Percentiles rank a stretch among this genome's conserved stretches.
phyloP scores from a whole-genome alignment of 2,329 filamentous ascomycete species.

The Colletotrichum phormii region DNA sequence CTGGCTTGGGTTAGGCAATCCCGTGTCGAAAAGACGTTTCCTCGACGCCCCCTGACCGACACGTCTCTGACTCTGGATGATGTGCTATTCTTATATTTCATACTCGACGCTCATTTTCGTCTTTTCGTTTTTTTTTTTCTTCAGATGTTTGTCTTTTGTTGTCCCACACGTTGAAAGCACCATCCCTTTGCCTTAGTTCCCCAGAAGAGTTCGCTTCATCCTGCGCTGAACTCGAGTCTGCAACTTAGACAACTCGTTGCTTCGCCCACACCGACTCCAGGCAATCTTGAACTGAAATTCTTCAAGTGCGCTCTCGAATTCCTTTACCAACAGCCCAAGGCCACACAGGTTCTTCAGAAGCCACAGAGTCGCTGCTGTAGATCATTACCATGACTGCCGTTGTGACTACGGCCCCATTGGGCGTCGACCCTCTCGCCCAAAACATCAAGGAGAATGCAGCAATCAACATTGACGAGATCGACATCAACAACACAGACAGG shows the following conservation, averaged over 20 bases:
- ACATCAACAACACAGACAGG: conserved; percentile 37
- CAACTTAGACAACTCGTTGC: neutral
- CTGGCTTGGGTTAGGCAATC: conserved; percentile 38
- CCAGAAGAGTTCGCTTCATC: neutral
- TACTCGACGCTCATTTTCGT: neutral
- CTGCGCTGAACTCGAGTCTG: neutral
- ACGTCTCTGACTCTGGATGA: conserved; percentile 17
- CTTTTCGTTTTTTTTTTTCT: neutral
- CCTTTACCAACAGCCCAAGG: neutral
- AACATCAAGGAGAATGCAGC: conserved; percentile 23
- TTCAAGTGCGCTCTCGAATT: neutral
- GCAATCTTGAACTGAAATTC: neutral
- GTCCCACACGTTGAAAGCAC: neutral
- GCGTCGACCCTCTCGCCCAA: conserved; percentile 21
- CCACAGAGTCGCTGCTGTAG: too few relatives aligned
- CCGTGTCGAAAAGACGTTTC: conserved; percentile 37
- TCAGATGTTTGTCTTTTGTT: neutral
- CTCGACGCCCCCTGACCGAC: conserved; percentile 22
- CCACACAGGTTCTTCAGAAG: neutral
- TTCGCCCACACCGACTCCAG: neutral
- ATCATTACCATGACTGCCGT: conserved; percentile 16
- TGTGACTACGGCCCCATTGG: conserved; percentile 23
- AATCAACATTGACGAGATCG: conserved; percentile 27
- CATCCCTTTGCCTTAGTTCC: neutral
- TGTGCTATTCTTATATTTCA: conserved; percentile 17